Percentiles rank a stretch among this genome's conserved stretches.
Conservation (phyloP, 2,329 filamentous ascomycete genomes). For the Chrysoporthe austroafricana region DNA sequence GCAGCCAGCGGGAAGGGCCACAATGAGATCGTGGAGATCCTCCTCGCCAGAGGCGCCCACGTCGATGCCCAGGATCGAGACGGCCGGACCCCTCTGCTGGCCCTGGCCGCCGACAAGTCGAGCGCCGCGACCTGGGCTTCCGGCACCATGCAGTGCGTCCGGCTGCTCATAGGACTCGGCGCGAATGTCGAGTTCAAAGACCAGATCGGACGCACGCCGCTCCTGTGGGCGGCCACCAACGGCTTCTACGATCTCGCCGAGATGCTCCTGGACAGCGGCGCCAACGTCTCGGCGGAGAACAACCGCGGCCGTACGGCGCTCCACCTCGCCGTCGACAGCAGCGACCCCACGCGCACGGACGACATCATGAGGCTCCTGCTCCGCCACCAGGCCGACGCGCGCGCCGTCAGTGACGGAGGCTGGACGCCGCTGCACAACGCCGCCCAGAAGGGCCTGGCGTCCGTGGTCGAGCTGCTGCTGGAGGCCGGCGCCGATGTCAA, state of each 20-base stretch:
- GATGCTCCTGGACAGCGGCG: slow-evolving; percentile 39
- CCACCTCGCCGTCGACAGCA: slow-evolving; percentile 53
- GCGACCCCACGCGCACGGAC: slow-evolving; percentile 32
- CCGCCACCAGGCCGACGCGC: slow-evolving; percentile 37
- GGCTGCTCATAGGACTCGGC: slow-evolving; percentile 42
- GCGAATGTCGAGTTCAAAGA: slow-evolving; percentile 45
- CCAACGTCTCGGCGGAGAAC: slow-evolving; percentile 48
- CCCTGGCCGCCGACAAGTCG: slow-evolving; percentile 42
- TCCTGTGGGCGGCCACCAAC: slow-evolving; percentile 63
- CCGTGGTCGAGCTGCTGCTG: slow-evolving; percentile 44
- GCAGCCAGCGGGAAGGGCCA: slow-evolving; percentile 41
- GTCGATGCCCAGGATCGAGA: slow-evolving; percentile 43
- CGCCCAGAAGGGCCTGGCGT: slow-evolving; percentile 41
- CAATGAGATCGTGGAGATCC: slow-evolving; percentile 37
- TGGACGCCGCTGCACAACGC: slow-evolving; percentile 49
- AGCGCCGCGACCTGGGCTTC: slow-evolving; percentile 39
- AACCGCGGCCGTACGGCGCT: slow-evolving; percentile 50
- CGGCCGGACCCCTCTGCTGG: slow-evolving; percentile 42
- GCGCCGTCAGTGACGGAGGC: slow-evolving; percentile 43
- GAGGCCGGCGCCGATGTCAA: slow-evolving; percentile 49
- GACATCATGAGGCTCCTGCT: slow-evolving; percentile 44
- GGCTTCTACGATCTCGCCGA: slow-evolving; percentile 52
- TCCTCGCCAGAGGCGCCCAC: slow-evolving; percentile 40
- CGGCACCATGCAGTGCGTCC: slow-evolving; percentile 42
- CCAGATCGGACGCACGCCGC: slow-evolving; percentile 55